These are phyloP conservation scores for Nyctanthes arbortristis DNA, from an alignment of 257 asterid species.

Conservation along the genomic window DNA sequence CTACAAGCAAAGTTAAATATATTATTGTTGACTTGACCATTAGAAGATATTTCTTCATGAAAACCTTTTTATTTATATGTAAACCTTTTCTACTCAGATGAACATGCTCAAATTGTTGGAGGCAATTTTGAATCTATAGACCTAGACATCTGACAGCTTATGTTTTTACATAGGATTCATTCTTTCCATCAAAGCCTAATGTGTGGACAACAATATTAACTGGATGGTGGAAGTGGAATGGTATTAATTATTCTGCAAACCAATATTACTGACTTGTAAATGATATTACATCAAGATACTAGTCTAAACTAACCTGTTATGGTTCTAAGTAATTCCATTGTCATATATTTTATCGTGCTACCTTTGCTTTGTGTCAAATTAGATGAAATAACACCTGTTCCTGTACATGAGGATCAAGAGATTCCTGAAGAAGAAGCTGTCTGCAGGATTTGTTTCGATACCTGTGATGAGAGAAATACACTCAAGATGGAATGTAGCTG, in stretches of 20 bases:
- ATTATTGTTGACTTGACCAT: too few species aligned
- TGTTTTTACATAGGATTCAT: too few species aligned
- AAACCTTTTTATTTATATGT: too few species aligned
- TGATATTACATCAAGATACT: neutral
- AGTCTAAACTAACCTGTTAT: neutral
- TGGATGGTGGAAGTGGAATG: too few species aligned
- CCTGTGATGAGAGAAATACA: constrained; percentile 74
- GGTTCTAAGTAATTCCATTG: constrained; percentile 5
- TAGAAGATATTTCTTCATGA: too few species aligned
- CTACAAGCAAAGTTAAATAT: too few species aligned
- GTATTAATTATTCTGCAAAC: neutral
- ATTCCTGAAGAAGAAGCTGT: constrained; percentile 97
- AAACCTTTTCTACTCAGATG: neutral
- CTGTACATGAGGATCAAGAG: constrained; percentile 75
- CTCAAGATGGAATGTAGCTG: constrained; percentile 90
- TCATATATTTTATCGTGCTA: neutral
- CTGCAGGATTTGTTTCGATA: constrained; percentile 88
- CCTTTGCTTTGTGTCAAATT: constrained; percentile 31
- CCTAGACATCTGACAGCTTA: too few species aligned
- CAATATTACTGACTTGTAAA: neutral
- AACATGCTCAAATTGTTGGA: too few species aligned
- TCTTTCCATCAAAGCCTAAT: too few species aligned
- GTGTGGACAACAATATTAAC: too few species aligned
- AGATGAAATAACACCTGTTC: constrained; percentile 67
- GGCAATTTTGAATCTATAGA: too few species aligned